These are phyloP conservation scores for Paecilomyces formosus DNA, from an alignment of 2,329 filamentous ascomycete genomes.

Conservation along the genomic window DNA sequence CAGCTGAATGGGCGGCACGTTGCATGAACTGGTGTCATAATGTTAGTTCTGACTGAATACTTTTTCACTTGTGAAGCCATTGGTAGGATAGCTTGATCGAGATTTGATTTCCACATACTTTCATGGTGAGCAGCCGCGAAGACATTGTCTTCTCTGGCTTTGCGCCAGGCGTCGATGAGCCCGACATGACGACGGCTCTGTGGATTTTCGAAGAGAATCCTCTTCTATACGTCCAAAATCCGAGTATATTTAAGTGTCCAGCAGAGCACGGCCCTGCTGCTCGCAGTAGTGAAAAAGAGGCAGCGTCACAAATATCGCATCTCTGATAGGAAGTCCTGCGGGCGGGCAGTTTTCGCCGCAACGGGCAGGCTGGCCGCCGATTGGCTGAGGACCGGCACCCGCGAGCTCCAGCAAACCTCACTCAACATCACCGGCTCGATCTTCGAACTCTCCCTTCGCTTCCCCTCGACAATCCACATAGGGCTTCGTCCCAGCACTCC, in stretches of 20 bases:
- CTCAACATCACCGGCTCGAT: constrained; percentile 5
- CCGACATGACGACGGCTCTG: constrained; percentile 19
- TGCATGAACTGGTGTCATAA: constrained; percentile 67
- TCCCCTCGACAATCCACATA: constrained; percentile 8
- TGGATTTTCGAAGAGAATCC: neutral
- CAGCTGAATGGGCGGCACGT: constrained; percentile 51
- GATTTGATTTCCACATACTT: constrained; percentile 37
- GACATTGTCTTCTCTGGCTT: constrained; percentile 67
- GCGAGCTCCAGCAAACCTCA: neutral
- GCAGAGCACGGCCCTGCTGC: neutral
- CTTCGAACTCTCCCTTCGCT: constrained; percentile 13
- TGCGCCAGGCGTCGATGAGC: constrained; percentile 40
- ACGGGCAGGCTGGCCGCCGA: constrained; percentile 10
- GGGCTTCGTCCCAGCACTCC: constrained; percentile 9
- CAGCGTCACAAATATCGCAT: constrained; percentile 3
- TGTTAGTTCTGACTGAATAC: neutral
- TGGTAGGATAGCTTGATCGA: constrained; percentile 3
- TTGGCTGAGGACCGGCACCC: constrained; percentile 10
- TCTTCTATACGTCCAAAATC: neutral
- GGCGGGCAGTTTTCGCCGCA: constrained; percentile 8
- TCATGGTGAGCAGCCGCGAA: constrained; percentile 84
- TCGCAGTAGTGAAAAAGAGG: neutral
- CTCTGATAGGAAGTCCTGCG: constrained; percentile 4
- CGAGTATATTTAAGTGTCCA: neutral
- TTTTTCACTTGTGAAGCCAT: neutral